Conservation (phyloP, 352 stramenopile species). For the Aphanomyces invadans region DNA sequence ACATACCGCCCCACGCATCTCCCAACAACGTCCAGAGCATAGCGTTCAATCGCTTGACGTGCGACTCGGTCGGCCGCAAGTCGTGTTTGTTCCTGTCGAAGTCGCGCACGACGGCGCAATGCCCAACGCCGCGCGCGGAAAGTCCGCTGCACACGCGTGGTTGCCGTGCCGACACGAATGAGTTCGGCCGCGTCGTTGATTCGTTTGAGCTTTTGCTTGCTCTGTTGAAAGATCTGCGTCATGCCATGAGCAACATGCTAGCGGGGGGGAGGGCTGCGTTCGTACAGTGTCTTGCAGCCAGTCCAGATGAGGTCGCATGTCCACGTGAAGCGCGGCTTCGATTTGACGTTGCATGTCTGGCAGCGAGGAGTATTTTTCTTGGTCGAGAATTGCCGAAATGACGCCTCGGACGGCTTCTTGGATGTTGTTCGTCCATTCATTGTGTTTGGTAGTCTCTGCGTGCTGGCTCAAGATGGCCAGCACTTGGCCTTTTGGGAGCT, state of each 20-base stretch:
- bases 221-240: slow-evolving; percentile 1
- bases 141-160: not conserved
- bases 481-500: not conserved
- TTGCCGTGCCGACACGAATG: not conserved
- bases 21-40: not conserved
- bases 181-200: not conserved
- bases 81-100: not conserved
- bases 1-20: not conserved
- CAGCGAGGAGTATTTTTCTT: slow-evolving; percentile 4
- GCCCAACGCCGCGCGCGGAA: not conserved
- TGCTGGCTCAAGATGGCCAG: not conserved
- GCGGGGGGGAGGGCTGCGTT: not conserved
- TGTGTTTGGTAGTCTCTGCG: not conserved
- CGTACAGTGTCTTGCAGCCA: slow-evolving; percentile 10
- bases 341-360: not conserved
- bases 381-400: not conserved
- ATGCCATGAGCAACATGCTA: not conserved
- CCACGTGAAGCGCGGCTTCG: not conserved
- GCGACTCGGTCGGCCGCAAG: not conserved
- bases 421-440: not conserved
- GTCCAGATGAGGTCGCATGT: not conserved
- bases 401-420: not conserved
- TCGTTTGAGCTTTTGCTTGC: slow-evolving; percentile 5
- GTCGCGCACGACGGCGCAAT: not conserved
- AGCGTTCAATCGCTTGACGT: slow-evolving; percentile 1